Conservation (phyloP, 83 land plant genomes). For the Thuja plicata region DNA sequence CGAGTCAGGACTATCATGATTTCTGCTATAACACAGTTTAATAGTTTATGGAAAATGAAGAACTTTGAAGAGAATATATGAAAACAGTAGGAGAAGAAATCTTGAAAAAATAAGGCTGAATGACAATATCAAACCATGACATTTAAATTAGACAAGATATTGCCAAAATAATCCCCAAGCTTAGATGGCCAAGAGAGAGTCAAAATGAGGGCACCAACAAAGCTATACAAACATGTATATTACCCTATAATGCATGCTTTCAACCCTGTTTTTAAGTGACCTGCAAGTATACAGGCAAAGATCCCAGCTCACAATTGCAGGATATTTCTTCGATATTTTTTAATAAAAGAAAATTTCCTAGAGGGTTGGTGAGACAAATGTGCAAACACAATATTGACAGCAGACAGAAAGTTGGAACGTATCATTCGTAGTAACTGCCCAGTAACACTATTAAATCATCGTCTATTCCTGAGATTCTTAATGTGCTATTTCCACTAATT, state of each 20-base stretch:
- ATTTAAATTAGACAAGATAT: not conserved
- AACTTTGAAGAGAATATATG: not conserved
- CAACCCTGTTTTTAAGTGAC: not conserved
- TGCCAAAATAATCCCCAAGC: not conserved
- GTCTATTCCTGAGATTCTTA: not conserved
- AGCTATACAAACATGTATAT: not conserved
- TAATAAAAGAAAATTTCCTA: not conserved
- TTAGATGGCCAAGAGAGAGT: not conserved
- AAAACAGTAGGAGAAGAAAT: not conserved
- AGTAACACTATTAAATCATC: not conserved
- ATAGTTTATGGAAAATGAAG: not conserved
- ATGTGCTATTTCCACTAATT: not conserved
- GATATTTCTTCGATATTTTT: not conserved
- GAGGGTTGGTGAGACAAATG: not conserved
- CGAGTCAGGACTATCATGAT: not conserved
- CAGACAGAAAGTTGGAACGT: not conserved
- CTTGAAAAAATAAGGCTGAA: not conserved
- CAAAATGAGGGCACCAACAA: not conserved
- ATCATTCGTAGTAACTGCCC: not conserved
- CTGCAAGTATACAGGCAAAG: not conserved
- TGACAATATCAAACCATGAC: not conserved
- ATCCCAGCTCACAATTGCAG: not conserved
- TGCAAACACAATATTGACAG: not conserved
- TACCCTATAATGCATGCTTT: no score
- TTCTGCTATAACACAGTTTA: not conserved